These are phyloP conservation scores for Pilobolus umbonatus DNA, from an alignment of 192 early-diverging fungal species.

Conservation along the genomic window DNA sequence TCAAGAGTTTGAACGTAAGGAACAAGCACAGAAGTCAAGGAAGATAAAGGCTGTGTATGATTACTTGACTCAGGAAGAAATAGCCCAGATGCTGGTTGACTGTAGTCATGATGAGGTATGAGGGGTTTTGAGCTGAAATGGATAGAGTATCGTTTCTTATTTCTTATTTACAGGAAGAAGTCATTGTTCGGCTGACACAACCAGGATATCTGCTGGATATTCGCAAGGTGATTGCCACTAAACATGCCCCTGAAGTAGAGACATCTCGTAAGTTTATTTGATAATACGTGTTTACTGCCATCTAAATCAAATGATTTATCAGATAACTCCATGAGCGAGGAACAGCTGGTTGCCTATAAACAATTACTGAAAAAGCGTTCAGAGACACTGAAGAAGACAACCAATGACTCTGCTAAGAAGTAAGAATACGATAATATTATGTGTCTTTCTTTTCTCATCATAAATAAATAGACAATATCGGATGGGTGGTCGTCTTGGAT, in stretches of 20 bases:
- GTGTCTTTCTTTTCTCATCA: background rate
- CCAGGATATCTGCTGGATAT: slow-evolving; percentile 67
- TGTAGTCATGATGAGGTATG: slow-evolving; percentile 80
- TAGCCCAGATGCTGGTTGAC: slow-evolving; percentile 75
- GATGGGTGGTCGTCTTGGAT: slow-evolving; percentile 66
- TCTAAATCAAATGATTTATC: no score
- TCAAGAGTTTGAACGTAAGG: slow-evolving; percentile 79
- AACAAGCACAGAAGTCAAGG: slow-evolving; percentile 70
- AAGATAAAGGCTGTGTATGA: slow-evolving; percentile 76
- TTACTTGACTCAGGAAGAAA: slow-evolving; percentile 79
- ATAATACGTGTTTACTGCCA: background rate
- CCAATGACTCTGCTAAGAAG: slow-evolving; percentile 70
- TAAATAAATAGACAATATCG: slow-evolving; percentile 52
- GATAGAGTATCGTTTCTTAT: background rate
- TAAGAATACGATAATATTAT: slow-evolving; percentile 22
- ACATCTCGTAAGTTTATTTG: slow-evolving; percentile 31
- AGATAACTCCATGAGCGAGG: slow-evolving; percentile 62
- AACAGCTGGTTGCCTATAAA: slow-evolving; percentile 84
- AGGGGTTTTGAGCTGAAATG: no score
- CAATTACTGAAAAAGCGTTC: slow-evolving; percentile 81
- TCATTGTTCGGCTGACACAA: slow-evolving; percentile 80
- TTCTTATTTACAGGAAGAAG: slow-evolving; percentile 57
- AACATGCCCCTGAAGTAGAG: slow-evolving; percentile 48
- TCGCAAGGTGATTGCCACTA: slow-evolving; percentile 64
- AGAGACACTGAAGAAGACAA: slow-evolving; percentile 74